phyloP scores from a whole-genome alignment of 805 yeast genomes.

The Starmerella bombicola region DNA sequence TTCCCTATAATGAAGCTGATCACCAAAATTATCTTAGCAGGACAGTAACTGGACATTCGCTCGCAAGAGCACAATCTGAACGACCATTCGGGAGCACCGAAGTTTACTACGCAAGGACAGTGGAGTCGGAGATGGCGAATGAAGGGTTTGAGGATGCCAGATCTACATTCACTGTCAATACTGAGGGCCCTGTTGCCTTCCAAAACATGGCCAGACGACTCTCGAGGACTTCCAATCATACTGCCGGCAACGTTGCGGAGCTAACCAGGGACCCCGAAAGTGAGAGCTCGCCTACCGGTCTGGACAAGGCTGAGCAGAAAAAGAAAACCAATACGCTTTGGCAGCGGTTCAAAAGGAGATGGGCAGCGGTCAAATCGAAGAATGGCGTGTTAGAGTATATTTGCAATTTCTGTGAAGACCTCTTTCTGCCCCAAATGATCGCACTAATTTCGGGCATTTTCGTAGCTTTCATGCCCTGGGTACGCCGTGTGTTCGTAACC shows the following conservation, averaged over 20 bases:
- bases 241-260: not conserved
- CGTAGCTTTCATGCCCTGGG: constrained; percentile 78
- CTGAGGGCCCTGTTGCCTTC: constrained; percentile 7
- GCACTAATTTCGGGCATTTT: constrained; percentile 53
- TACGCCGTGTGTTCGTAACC: constrained; percentile 51
- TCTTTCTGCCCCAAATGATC: constrained; percentile 55
- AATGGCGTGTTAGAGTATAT: constrained; percentile 11
- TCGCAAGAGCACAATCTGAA: constrained; percentile 4
- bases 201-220: constrained; percentile 5
- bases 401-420: constrained; percentile 35
- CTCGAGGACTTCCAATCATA: not conserved
- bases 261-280: not conserved
- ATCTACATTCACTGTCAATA: constrained; percentile 1
- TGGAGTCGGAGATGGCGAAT: not conserved
- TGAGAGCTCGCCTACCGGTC: not conserved
- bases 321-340: constrained; percentile 1
- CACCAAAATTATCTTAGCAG: not conserved
- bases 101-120: constrained; percentile 10
- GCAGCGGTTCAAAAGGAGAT: constrained; percentile 21
- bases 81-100: constrained; percentile 16
- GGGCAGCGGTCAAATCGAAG: constrained; percentile 16
- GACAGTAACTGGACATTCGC: not conserved
- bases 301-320: not conserved
- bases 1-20: constrained; percentile 4
- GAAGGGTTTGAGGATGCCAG: constrained; percentile 5